Base-by-base conservation (phyloP, 805 yeast genomes). In the Monosporozyma unispora region DNA sequence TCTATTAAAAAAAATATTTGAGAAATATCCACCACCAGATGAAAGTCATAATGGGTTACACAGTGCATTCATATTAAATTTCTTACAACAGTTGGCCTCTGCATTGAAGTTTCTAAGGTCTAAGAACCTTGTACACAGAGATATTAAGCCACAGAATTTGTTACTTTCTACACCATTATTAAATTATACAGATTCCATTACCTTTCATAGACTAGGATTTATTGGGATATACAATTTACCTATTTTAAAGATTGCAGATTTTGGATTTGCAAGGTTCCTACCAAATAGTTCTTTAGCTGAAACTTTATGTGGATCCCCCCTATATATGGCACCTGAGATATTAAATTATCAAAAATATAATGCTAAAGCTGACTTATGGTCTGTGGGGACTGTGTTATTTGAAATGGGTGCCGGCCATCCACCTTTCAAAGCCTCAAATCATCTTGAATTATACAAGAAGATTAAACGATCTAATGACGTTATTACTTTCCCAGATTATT, bases 271-370 rank as follows among this genome's bases (percentile, higher is more conserved):
- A 4, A 76, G 98, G 53, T 87, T 90, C 62, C 74, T 93, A 59
- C 99, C 99, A 6, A 81, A 86, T 46, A 85, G 97, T 1, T 83
- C 96, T 1, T 75, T 93, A 79, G 98, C 98, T 1, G 99, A 93
- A 64, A 93, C 99, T 1, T 72, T 93, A 56, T 93, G 99, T 74
- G 99, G 99, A 1, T 87, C 96, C 10, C 99, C 99, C 3, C 75
- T 93, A 42, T 93, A 93, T 68, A 93, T 93, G 99, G 99, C 99
- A 0, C 99, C 99, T 0, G 99, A 93, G 69, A 93, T 93, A 45
- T 72, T 93, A 57, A 76, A 95, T 54, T 90, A 87, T 62, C 97
- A 93, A 64, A 93, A 89, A 68, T 93, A 93, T 70, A 89, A 90
- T 57, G 99, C 98, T 4, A 90, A 89, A 64, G 98, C 97, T 0